Evolutionary conservation across 78 protist species (phyloP).

Genomic region (Planoprotostelium fungivorum): DNA sequence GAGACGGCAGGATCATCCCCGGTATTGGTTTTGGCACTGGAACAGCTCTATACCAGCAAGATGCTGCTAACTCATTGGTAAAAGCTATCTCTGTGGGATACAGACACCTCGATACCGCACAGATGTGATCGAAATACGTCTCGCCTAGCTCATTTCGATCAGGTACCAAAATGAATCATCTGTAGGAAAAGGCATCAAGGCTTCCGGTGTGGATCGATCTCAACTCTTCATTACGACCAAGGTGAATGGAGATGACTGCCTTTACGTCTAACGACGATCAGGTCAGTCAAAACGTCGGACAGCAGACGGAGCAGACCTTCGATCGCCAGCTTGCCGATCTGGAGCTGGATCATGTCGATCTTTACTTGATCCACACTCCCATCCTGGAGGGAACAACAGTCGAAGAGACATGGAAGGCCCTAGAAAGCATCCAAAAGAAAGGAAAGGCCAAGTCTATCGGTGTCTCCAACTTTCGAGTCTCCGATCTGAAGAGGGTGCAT

Average conservation of each 20-base stretch:
- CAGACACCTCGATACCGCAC: background rate
- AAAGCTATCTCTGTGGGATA: background rate
- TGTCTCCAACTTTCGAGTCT: background rate
- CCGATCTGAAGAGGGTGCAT: background rate
- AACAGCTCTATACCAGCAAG: background rate
- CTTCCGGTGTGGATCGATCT: background rate
- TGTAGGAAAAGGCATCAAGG: background rate
- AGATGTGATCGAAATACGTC: background rate
- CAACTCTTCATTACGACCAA: background rate
- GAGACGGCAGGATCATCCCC: background rate
- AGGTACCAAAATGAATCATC: background rate
- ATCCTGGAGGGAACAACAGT: background rate
- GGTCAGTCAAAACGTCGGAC: too few relatives aligned
- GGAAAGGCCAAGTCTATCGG: background rate
- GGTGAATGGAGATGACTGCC: too few relatives aligned
- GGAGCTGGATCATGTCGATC: background rate
- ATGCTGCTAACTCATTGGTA: background rate
- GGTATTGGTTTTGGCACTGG: conserved; percentile 1
- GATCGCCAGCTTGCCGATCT: background rate
- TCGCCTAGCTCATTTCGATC: background rate
- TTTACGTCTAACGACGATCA: too few relatives aligned
- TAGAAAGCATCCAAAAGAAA: background rate
- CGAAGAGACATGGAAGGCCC: background rate
- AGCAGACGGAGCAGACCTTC: background rate
- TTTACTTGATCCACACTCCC: background rate